Evolutionary conservation across 2,329 filamentous ascomycete genomes (phyloP).

Genomic region (Fusarium luffae): DNA sequence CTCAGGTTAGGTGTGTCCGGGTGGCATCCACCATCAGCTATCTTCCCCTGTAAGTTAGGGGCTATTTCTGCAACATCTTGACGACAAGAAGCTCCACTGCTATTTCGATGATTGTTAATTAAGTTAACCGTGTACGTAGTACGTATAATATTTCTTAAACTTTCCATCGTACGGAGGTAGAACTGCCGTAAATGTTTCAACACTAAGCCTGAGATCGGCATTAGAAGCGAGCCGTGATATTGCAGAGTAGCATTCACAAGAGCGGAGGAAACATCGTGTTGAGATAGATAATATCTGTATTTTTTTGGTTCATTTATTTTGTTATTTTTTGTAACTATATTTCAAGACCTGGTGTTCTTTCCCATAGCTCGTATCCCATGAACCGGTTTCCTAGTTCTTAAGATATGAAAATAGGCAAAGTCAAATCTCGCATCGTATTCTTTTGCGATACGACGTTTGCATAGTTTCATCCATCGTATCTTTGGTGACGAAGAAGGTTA

Average conservation of each 20-base stretch:
- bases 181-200: slow-evolving; percentile 27
- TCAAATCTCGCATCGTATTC: slow-evolving; percentile 24
- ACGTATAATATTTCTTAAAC: background rate
- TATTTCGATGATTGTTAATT: slow-evolving; percentile 13
- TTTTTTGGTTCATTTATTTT: slow-evolving; percentile 10
- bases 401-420: slow-evolving; percentile 3
- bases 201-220: slow-evolving; percentile 4
- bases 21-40: slow-evolving; percentile 6
- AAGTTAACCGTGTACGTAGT: background rate
- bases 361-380: background rate
- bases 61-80: slow-evolving; percentile 23
- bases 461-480: slow-evolving; percentile 11
- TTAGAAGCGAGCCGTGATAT: slow-evolving; percentile 13
- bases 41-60: slow-evolving; percentile 31
- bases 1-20: slow-evolving; percentile 10
- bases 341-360: slow-evolving; percentile 13
- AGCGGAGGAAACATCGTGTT: background rate
- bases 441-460: slow-evolving; percentile 21
- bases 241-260: slow-evolving; percentile 11
- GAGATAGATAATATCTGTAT: background rate
- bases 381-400: slow-evolving; percentile 5
- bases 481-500: slow-evolving; percentile 28
- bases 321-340: slow-evolving; percentile 13
- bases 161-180: background rate
- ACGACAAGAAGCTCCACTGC: slow-evolving; percentile 10